A percentile compares a stretch with the other conserved stretches of the same genome.
Conservation (phyloP, 352 stramenopile genomes). For the Phytophthora podocarpi region DNA sequence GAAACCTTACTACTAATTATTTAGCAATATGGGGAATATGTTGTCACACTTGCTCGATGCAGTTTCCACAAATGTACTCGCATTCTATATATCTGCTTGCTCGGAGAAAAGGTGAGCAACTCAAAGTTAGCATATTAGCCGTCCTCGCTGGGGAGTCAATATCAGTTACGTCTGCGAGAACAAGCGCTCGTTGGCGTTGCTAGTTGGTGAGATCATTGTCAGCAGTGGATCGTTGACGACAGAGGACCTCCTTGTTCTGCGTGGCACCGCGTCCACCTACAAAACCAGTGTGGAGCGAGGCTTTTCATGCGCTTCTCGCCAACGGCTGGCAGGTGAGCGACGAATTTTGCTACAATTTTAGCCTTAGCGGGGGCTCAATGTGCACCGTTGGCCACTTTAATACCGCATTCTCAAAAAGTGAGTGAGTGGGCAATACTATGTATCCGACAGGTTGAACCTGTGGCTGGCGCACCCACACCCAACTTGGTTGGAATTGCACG, state of each 20-base stretch:
- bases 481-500: no score
- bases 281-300: not conserved
- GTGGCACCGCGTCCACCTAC: not conserved
- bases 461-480: slow-evolving; percentile 2
- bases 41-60: no score
- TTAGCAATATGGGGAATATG: no score
- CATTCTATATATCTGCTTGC: no score
- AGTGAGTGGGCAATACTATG: no score
- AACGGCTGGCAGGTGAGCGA: not conserved
- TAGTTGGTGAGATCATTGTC: slow-evolving; percentile 6
- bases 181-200: slow-evolving; percentile 2
- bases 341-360: not conserved
- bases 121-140: slow-evolving; percentile 7
- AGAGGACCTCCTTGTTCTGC: not conserved
- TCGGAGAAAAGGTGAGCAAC: slow-evolving; percentile 8
- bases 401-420: not conserved
- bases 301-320: no score
- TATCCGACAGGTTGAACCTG: slow-evolving; percentile 19
- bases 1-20: no score
- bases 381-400: no score
- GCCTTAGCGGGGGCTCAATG: not conserved
- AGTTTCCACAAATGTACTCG: no score
- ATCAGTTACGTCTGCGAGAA: slow-evolving; percentile 2
- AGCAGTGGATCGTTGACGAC: not conserved
- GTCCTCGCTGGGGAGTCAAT: not conserved